Evolutionary conservation across 805 yeast species (phyloP).

Genomic region (Candida khao-thaluensis): DNA sequence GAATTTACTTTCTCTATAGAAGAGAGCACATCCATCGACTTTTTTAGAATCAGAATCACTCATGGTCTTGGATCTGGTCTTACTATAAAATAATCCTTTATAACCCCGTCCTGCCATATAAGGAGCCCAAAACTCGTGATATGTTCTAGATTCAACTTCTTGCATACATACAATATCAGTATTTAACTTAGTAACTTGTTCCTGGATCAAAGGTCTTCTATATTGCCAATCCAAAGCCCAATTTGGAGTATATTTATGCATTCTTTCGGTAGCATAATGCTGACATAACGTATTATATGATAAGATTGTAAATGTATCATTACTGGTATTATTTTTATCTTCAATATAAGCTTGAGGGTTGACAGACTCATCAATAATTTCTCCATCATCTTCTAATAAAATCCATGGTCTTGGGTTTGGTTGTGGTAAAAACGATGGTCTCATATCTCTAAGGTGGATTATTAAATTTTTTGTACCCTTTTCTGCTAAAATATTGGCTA

Average conservation of each 20-base stretch:
- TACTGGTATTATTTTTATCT: slow-evolving; percentile 19
- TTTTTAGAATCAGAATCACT: slow-evolving; percentile 72
- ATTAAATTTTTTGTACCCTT: slow-evolving; percentile 85
- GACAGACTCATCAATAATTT: slow-evolving; percentile 39
- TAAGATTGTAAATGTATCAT: slow-evolving; percentile 66
- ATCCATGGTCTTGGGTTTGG: slow-evolving; percentile 84
- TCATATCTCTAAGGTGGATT: slow-evolving; percentile 75
- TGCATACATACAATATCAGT: slow-evolving; percentile 88
- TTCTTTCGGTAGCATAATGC: slow-evolving; percentile 86
- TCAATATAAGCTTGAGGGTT: slow-evolving; percentile 32
- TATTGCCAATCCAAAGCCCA: slow-evolving; percentile 97
- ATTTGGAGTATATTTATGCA: slow-evolving; percentile 93
- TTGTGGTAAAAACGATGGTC: slow-evolving; percentile 57
- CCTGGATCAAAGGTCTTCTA: slow-evolving; percentile 72
- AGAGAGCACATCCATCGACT: slow-evolving; percentile 98
- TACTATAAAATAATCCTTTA: slow-evolving; percentile 76
- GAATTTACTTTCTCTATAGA: slow-evolving; percentile 70
- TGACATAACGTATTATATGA: slow-evolving; percentile 93
- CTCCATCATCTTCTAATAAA: slow-evolving; percentile 74
- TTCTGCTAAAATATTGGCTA: slow-evolving; percentile 67
- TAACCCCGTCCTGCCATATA: slow-evolving; percentile 72
- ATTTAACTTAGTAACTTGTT: slow-evolving; percentile 63
- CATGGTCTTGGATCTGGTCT: slow-evolving; percentile 93
- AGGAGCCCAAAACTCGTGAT: slow-evolving; percentile 84
- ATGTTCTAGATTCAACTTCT: slow-evolving; percentile 88